A percentile compares a stretch with the other conserved stretches of the same genome.
Conservation (phyloP, 306 rosid genomes). For the Sindora glabra region DNA sequence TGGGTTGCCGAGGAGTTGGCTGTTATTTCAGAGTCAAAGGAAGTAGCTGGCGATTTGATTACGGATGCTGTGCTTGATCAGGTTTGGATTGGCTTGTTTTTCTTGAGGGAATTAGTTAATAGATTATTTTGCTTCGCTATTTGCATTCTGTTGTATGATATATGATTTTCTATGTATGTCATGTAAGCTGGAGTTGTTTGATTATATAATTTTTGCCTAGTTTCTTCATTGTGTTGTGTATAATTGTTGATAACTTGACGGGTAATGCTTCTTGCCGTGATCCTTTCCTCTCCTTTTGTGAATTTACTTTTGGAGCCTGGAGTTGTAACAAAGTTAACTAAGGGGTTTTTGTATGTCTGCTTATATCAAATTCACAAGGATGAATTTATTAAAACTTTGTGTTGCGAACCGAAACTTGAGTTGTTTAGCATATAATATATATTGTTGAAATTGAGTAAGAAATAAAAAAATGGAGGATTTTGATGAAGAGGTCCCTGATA, state of each 20-base stretch:
- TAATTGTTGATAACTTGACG: not conserved
- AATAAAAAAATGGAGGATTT: no score
- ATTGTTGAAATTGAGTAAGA: not conserved
- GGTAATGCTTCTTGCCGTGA: not conserved
- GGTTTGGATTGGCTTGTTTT: conserved; percentile 29
- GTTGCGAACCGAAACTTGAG: not conserved
- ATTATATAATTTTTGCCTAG: not conserved
- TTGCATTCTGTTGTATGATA: not conserved
- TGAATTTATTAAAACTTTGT: not conserved
- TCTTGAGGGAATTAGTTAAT: not conserved
- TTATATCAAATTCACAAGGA: not conserved
- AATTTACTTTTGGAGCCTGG: not conserved
- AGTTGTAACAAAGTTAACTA: not conserved
- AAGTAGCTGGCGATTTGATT: conserved; percentile 79
- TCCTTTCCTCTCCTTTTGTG: not conserved
- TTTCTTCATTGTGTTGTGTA: not conserved
- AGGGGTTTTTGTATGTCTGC: not conserved
- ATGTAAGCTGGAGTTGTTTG: not conserved
- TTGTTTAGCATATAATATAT: not conserved
- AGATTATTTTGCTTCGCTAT: not conserved
- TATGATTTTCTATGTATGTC: not conserved
- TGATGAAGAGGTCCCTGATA: no score
- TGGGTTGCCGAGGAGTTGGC: conserved; percentile 81
- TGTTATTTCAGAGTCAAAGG: conserved; percentile 82
- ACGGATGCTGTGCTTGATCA: conserved; percentile 82